Evolutionary conservation across 2,329 filamentous ascomycete genomes (phyloP).

Genomic region (Aspergillus neoniger): DNA sequence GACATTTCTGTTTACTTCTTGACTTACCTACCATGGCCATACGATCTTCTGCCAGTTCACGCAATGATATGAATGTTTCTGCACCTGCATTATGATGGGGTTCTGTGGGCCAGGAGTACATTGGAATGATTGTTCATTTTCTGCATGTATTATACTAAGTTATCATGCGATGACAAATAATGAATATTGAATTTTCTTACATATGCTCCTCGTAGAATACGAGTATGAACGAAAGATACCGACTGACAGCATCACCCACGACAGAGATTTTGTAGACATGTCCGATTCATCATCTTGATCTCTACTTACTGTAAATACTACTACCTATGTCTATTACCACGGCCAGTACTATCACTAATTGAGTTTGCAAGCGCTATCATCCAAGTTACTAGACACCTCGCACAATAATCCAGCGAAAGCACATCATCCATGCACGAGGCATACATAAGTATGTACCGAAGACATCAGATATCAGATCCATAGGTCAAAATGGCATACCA

Average conservation of each 20-base stretch:
- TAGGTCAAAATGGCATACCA: too few species aligned
- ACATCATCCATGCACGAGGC: background rate
- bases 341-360: too few species aligned
- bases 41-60: background rate
- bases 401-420: background rate
- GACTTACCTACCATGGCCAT: slow-evolving; percentile 2
- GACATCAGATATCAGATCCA: too few species aligned
- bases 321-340: too few species aligned
- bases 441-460: background rate
- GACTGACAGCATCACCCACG: too few species aligned
- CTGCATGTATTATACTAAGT: background rate
- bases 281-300: background rate
- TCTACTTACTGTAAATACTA: too few species aligned
- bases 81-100: background rate
- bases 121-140: background rate
- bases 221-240: background rate
- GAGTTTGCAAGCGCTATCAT: too few species aligned
- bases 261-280: background rate
- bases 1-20: background rate
- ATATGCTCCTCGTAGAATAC: background rate
- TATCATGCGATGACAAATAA: background rate
- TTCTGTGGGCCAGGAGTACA: background rate
- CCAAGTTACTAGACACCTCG: background rate
- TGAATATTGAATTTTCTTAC: background rate
- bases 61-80: background rate